phyloP scores from a whole-genome alignment of 192 early-diverging fungal genomes.

The Dispira simplex region DNA sequence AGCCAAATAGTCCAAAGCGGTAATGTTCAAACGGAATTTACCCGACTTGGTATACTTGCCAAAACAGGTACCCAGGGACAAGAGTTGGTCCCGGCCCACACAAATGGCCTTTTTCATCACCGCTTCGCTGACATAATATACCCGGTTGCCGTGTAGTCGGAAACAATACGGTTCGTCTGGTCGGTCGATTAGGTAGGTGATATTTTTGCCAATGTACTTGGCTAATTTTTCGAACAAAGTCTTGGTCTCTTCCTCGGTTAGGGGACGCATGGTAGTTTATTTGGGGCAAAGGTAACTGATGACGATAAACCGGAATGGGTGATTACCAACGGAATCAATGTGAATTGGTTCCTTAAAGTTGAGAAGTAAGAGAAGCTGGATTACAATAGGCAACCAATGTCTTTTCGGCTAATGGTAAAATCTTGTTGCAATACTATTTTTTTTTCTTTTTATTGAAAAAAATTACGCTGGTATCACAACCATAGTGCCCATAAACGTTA shows the following conservation, averaged over 20 bases:
- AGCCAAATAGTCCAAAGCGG: conserved; percentile 77
- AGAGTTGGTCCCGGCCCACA: conserved; percentile 71
- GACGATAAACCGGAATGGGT: no score
- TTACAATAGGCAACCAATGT: no score
- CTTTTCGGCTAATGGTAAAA: no score
- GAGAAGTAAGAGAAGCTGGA: no score
- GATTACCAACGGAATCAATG: no score
- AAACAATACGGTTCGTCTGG: conserved; percentile 96
- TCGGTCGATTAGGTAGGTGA: conserved; percentile 85
- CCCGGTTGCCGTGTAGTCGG: conserved; percentile 81
- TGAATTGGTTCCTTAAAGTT: no score
- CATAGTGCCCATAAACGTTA: no score
- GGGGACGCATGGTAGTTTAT: conserved; percentile 61
- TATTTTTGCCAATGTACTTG: conserved; percentile 96
- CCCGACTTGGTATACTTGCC: conserved; percentile 98
- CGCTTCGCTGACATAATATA: conserved; percentile 94
- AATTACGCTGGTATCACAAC: no score
- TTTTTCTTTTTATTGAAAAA: no score
- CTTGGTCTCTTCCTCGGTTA: conserved; percentile 96
- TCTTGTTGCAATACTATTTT: no score
- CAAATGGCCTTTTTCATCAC: conserved; percentile 80
- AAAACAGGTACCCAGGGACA: conserved; percentile 92
- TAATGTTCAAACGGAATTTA: conserved; percentile 92
- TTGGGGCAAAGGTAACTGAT: no score
- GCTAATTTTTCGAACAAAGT: conserved; percentile 95